phyloP scores from a whole-genome alignment of 495 filamentous ascomycete genomes.

The Letharia lupina region DNA sequence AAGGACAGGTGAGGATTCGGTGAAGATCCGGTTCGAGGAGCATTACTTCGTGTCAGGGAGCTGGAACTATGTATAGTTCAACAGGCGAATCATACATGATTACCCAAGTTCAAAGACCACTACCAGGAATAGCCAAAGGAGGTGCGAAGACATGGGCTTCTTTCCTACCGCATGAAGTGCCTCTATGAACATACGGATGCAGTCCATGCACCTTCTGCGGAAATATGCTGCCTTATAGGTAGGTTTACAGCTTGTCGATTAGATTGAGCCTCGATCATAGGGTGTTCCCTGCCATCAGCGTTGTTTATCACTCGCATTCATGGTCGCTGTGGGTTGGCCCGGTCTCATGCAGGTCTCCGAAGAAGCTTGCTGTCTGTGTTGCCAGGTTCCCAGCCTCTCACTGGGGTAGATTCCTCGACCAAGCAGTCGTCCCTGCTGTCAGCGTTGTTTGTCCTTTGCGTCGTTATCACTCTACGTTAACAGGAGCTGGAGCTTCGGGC shows the following conservation, averaged over 20 bases:
- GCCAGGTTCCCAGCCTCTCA: not conserved
- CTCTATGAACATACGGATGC: not conserved
- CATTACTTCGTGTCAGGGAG: not conserved
- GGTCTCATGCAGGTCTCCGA: not conserved
- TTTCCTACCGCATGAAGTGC: not conserved
- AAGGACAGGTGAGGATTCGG: not conserved
- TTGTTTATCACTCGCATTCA: not conserved
- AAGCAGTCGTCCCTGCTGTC: not conserved
- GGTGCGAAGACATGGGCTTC: not conserved
- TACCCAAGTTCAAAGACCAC: not conserved
- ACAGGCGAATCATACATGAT: not conserved
- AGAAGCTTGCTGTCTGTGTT: not conserved
- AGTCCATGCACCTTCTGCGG: not conserved
- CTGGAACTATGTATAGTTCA: not conserved
- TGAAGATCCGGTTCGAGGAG: not conserved
- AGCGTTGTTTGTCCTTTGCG: not conserved
- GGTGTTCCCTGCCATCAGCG: not conserved
- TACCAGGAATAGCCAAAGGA: not conserved
- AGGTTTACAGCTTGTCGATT: not conserved
- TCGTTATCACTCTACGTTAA: not conserved
- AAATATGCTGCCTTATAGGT: not conserved
- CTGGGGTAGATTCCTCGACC: not conserved
- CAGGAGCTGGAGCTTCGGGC: not conserved
- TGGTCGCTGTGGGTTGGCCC: not conserved
- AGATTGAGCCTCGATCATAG: not conserved